Percentiles rank a stretch among this genome's conserved stretches.
Conservation (phyloP, 306 rosid genomes). For the Clitoria ternatea region DNA sequence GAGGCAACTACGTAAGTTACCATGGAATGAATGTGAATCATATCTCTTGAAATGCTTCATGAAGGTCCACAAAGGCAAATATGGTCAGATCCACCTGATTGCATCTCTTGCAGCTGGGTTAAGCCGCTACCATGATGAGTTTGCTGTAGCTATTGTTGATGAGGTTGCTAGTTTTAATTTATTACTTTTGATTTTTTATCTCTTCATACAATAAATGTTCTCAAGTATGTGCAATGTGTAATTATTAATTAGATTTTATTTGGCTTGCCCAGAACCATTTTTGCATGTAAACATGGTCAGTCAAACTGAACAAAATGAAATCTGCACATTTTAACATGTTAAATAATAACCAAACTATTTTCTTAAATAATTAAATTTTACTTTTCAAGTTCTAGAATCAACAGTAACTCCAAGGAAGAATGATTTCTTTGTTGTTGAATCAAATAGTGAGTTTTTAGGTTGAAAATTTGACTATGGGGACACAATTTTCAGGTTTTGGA, state of each 20-base stretch:
- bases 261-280: background rate
- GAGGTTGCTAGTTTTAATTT: conserved; percentile 55
- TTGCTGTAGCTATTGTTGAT: conserved; percentile 92
- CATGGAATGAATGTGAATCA: conserved; percentile 92
- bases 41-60: conserved; percentile 93
- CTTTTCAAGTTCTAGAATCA: conserved; percentile 12
- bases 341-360: background rate
- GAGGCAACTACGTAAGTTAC: conserved; percentile 97
- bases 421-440: background rate
- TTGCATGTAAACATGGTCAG: conserved; percentile 7
- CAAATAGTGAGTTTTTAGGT: background rate
- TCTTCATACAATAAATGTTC: conserved; percentile 16
- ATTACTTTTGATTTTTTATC: background rate
- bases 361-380: background rate
- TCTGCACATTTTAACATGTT: conserved; percentile 11
- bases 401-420: background rate
- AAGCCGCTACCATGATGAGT: conserved; percentile 97
- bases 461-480: conserved; percentile 17
- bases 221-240: conserved; percentile 22
- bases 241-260: background rate
- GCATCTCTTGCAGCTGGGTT: conserved; percentile 98
- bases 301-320: background rate
- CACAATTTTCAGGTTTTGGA: conserved; percentile 76
- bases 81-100: conserved; percentile 93
- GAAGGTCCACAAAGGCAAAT: conserved; percentile 97